These are phyloP conservation scores for Talaromyces sp. DNA, from an alignment of 2,329 filamentous ascomycete genomes.

Conservation along the genomic window DNA sequence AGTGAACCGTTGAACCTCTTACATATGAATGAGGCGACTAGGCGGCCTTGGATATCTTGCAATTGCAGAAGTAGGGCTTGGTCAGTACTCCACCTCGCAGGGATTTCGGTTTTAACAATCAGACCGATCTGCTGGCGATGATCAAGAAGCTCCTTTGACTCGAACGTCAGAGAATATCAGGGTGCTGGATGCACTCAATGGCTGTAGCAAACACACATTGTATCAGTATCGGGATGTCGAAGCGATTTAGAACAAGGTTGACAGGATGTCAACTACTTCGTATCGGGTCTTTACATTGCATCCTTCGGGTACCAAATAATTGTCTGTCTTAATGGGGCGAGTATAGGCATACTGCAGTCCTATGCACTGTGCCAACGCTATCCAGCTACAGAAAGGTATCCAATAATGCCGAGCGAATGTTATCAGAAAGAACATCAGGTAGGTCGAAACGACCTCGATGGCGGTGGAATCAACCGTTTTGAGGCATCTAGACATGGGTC, in stretches of 20 bases:
- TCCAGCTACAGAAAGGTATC: neutral
- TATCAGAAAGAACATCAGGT: neutral
- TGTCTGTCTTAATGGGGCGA: neutral
- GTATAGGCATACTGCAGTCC: neutral
- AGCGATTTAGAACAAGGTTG: neutral
- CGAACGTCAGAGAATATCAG: neutral
- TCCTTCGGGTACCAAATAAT: neutral
- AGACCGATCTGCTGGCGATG: neutral
- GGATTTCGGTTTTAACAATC: neutral
- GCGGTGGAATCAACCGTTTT: neutral
- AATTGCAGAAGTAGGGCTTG: neutral
- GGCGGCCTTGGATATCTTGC: neutral
- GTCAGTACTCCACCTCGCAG: neutral
- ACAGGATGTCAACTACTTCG: neutral
- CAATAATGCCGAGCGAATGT: neutral
- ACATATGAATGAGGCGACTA: neutral
- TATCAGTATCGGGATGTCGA: neutral
- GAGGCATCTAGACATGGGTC: neutral
- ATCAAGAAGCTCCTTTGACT: neutral
- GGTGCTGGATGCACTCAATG: neutral
- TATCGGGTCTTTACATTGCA: neutral
- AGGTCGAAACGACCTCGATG: conserved; percentile 5
- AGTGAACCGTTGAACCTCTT: neutral
- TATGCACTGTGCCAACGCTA: conserved; percentile 2
- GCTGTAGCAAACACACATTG: neutral